Evolutionary conservation across 2,329 filamentous ascomycete genomes (phyloP), one percentile per base, ranked within the genome.

Genomic region (Zasmidium angulare): DNA sequence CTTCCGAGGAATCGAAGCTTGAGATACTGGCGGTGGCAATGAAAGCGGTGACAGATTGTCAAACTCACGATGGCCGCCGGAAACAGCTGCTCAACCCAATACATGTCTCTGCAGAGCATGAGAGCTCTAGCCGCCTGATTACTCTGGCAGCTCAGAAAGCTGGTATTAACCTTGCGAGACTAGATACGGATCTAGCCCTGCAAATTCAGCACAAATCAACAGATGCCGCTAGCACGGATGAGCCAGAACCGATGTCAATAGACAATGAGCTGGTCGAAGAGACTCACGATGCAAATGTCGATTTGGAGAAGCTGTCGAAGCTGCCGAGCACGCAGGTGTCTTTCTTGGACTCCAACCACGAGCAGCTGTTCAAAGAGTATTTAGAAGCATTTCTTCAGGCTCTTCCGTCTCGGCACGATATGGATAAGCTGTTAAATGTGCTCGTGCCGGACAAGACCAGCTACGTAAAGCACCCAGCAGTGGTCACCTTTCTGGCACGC

Each of bases 401-500:
- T 36, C 20, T 62, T 12, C 55, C 63, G 11, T 61, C 64, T 2
- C 58, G 59, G 26, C 50, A 46, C 6, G 63, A 66, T 31, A 40
- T 65, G 9, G 31, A 49, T 12, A 23, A 55, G 19, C 58, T 63
- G 17, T 56, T 66, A 22, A 58, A 61, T 2, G 46, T 64, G 6
- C 58, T 56, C 4, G 43, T 60, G n/a, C 49, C 67, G n/a, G 55
- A 62, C 31, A 58, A 53, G 24, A 61, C 50, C 21, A 53, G 53
- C 3, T 54, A 53, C 29, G 36, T 54, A 4, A 55, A 58, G 20
- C 61, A 56, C 20, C 66, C 65, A 21, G 53, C 50, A 6, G 54
- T 57, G n/a, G 46, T 68, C 24, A 61, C 61, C 14, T 64, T 66
- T 47, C 62, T 68, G 46, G 59, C 66, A 22, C 56, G 47, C 10